Conservation (phyloP, 2,329 filamentous ascomycete species). For the Fusarium nygamai region DNA sequence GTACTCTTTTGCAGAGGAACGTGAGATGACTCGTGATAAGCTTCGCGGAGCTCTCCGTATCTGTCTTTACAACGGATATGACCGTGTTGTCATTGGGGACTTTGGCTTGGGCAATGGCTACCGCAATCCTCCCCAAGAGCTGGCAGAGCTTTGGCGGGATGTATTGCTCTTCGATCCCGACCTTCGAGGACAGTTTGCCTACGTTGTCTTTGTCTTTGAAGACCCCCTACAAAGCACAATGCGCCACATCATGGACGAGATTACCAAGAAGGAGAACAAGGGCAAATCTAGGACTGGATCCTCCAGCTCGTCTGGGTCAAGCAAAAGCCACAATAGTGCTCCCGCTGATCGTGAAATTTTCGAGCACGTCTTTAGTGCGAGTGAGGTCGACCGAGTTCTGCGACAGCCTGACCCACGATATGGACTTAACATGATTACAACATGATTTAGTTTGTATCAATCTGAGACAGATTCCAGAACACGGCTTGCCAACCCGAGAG, state of each 20-base stretch:
- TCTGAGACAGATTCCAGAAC: conserved; percentile 11
- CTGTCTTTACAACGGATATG: conserved; percentile 68
- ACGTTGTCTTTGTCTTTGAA: conserved; percentile 73
- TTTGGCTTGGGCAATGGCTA: conserved; percentile 72
- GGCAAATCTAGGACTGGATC: conserved; percentile 48
- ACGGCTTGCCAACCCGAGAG: background rate
- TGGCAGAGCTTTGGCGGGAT: conserved; percentile 74
- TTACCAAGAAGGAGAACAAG: conserved; percentile 60
- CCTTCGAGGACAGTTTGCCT: conserved; percentile 68
- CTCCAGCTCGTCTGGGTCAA: conserved; percentile 44
- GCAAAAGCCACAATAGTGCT: conserved; percentile 43
- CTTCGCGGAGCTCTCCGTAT: conserved; percentile 77
- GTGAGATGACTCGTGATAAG: conserved; percentile 77
- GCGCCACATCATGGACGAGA: conserved; percentile 64
- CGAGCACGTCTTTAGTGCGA: conserved; percentile 59
- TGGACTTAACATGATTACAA: conserved; percentile 62
- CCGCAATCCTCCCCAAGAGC: conserved; percentile 71
- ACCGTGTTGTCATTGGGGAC: conserved; percentile 69
- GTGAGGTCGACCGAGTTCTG: conserved; percentile 61
- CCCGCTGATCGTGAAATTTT: conserved; percentile 64
- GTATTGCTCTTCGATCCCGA: conserved; percentile 70
- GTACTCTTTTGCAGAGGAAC: conserved; percentile 78
- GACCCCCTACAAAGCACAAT: conserved; percentile 63
- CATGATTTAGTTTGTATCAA: conserved; percentile 36
- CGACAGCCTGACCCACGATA: conserved; percentile 65